phyloP scores from a whole-genome alignment of 805 yeast genomes.

The Sugiyamaella marilandica region DNA sequence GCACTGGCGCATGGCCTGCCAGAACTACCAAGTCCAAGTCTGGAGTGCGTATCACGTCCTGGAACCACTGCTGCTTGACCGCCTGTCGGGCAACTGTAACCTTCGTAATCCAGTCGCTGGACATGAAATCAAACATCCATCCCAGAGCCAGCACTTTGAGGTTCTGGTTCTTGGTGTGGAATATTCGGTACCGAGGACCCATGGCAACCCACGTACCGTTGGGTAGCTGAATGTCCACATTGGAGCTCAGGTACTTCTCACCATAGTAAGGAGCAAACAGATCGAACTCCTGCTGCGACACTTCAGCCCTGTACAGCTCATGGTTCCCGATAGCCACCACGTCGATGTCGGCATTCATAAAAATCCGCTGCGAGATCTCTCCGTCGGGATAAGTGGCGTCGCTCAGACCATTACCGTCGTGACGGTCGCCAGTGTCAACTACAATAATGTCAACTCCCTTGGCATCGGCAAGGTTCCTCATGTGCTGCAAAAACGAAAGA shows the following conservation, averaged over 20 bases:
- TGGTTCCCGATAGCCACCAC: constrained; percentile 85
- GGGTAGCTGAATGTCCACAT: constrained; percentile 32
- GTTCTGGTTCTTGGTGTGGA: constrained; percentile 52
- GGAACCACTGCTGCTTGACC: constrained; percentile 61
- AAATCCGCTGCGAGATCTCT: constrained; percentile 51
- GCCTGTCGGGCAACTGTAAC: constrained; percentile 60
- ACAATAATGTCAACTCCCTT: constrained; percentile 59
- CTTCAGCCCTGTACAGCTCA: constrained; percentile 69
- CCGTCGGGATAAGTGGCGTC: constrained; percentile 80
- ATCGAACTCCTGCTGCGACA: constrained; percentile 61
- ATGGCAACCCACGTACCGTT: constrained; percentile 50
- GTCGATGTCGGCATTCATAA: constrained; percentile 63
- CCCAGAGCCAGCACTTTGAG: constrained; percentile 63
- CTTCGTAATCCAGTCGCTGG: constrained; percentile 52
- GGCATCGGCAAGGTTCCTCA: constrained; percentile 43
- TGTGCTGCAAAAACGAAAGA: constrained; percentile 55
- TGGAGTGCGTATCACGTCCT: constrained; percentile 35
- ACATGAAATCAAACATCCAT: constrained; percentile 69
- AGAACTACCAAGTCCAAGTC: constrained; percentile 64
- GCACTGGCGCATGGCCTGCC: constrained; percentile 77
- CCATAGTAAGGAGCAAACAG: constrained; percentile 50
- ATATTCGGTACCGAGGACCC: constrained; percentile 63
- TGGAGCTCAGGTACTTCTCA: constrained; percentile 54
- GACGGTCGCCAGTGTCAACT: constrained; percentile 88
- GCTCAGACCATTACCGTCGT: constrained; percentile 88